Evolutionary conservation across 169 alveolate species (phyloP).

Genomic region (Plasmodium falciparum): DNA sequence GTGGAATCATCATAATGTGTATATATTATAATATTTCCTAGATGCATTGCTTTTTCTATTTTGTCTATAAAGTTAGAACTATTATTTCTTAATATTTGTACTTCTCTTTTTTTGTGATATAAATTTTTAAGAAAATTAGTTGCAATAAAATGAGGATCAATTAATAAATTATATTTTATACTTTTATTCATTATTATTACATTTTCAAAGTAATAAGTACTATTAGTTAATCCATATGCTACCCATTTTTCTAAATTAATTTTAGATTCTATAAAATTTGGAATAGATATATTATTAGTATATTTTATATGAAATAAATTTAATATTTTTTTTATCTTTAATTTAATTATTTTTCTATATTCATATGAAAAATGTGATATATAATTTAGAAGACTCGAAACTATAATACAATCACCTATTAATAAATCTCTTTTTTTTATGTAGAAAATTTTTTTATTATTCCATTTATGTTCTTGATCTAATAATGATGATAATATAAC

Average conservation of each 20-base stretch:
- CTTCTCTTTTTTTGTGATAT: conserved; percentile 64
- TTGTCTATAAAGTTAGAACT: conserved; percentile 66
- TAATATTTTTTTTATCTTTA: conserved; percentile 31
- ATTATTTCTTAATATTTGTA: conserved; percentile 52
- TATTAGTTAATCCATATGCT: conserved; percentile 66
- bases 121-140: conserved; percentile 63
- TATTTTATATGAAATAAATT: conserved; percentile 6
- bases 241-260: conserved; percentile 71
- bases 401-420: conserved; percentile 61
- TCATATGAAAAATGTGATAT: conserved; percentile 66
- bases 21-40: conserved; percentile 49
- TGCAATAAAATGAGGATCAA: conserved; percentile 75
- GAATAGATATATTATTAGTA: conserved; percentile 39
- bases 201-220: conserved; percentile 64
- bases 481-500: conserved; percentile 34
- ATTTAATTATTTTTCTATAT: conserved; percentile 44
- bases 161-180: conserved; percentile 58
- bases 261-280: conserved; percentile 43
- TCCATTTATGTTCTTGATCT: conserved; percentile 74
- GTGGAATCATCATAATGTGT: conserved; percentile 68
- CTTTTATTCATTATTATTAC: conserved; percentile 70
- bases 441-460: conserved; percentile 29
- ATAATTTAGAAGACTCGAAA: conserved; percentile 48
- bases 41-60: conserved; percentile 62
- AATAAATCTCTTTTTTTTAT: conserved; percentile 60